Evolutionary conservation across 768 basidiomycete species (phyloP), one percentile per base, ranked within the genome.

Genomic region (Termitomyces bulborhizus): DNA sequence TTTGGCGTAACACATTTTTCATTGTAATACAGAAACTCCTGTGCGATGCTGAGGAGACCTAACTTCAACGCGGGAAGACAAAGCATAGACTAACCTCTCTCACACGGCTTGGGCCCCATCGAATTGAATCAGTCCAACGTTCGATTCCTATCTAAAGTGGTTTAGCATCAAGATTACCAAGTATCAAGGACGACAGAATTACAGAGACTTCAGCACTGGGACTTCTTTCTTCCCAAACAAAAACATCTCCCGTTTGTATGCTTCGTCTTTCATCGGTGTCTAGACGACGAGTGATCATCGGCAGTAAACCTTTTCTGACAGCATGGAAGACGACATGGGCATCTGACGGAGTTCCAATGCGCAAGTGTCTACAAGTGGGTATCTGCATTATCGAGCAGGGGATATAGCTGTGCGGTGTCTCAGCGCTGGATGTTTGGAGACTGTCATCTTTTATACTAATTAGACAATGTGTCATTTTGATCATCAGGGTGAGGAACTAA

Each of bases 191-290:
- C 8, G 53, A 51, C 80, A 37, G 64, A 65, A 88, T 85, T 57
- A 86, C 85, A 46, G 81, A 82, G 29, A 82, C 76, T 57, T 87
- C 88, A 48, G 82, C 69, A 58, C 80, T 82, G 13, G 85, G 77
- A 5, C 84, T 83, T 54, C 89, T 77, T 66, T 92, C 90, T 65
- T 91, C 88, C 89, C 90, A 92, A 39, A 92, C 88, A 60, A 82
- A 92, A 34, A 91, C 83, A 55, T 80, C 82, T 13, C 90, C 89
- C 0, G 88, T 80, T n/a, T 72, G 60, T 48, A 91, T 88, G 40
- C 75, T 71, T 11, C 88, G 78, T 39, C 88, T 76, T 66, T 91
- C 89, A 51, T 88, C 88, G 15, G 84, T 81, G 70, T 88, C 86
- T 50, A 92, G 76, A 40, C 89, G 82, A 54, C 86, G 80, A 26